phyloP scores from a whole-genome alignment of 176 grass and related monocot species.

The Bromus sterilis region DNA sequence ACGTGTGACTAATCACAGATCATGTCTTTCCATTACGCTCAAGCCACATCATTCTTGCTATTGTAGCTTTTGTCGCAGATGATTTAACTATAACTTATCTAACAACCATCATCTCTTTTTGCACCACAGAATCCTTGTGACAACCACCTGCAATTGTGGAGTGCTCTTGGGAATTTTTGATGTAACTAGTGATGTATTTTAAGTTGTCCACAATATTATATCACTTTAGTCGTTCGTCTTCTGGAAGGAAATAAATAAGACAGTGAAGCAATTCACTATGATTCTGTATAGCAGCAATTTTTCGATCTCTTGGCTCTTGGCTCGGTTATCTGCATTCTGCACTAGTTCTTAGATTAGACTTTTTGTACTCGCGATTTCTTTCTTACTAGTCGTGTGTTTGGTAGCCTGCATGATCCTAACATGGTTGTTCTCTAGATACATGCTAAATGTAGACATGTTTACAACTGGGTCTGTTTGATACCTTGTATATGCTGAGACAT shows the following conservation, averaged over 20 bases:
- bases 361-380: not conserved
- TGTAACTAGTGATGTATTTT: not conserved
- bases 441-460: too few relatives aligned
- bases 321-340: not conserved
- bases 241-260: conserved; percentile 10
- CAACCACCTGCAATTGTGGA: not conserved
- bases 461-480: too few relatives aligned
- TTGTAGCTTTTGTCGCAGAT: not conserved
- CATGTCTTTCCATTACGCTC: not conserved
- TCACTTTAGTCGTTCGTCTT: not conserved
- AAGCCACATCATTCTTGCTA: not conserved
- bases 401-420: too few relatives aligned
- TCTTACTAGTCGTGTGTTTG: too few relatives aligned
- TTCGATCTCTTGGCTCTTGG: not conserved
- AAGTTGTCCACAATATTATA: conserved; percentile 26
- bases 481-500: too few relatives aligned
- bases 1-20: not conserved
- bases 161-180: not conserved
- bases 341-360: not conserved
- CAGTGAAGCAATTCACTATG: not conserved
- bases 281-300: not conserved
- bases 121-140: not conserved
- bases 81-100: not conserved
- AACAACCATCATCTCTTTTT: not conserved
- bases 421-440: too few relatives aligned